Evolutionary conservation across 371 early-diverging fungal genomes (phyloP).

Genomic region (Mucor racemosus): DNA sequence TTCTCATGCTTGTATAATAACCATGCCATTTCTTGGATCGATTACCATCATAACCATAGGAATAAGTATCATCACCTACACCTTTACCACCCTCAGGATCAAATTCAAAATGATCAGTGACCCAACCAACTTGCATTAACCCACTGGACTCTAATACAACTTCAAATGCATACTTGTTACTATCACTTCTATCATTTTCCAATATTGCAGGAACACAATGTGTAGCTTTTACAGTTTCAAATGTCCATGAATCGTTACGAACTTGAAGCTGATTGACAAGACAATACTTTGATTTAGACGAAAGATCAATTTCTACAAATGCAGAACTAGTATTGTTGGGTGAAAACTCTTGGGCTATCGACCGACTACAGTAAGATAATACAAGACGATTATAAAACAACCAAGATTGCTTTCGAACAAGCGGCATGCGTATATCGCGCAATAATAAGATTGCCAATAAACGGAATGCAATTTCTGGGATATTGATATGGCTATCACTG

Average conservation of each 20-base stretch:
- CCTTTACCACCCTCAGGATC: conserved; percentile 77
- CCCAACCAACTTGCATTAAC: conserved; percentile 81
- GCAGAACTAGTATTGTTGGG: conserved; percentile 9
- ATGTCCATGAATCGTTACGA: conserved; percentile 69
- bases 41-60: conserved; percentile 75
- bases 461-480: conserved; percentile 33
- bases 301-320: conserved; percentile 43
- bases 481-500: not conserved
- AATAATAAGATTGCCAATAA: conserved; percentile 35
- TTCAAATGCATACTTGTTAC: conserved; percentile 65
- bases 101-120: conserved; percentile 47
- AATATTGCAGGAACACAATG: conserved; percentile 33
- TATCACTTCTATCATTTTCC: not conserved
- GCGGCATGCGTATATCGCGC: conserved; percentile 27
- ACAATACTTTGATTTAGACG: conserved; percentile 38
- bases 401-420: conserved; percentile 29
- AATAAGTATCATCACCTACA: conserved; percentile 71
- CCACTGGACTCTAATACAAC: conserved; percentile 61
- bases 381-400: conserved; percentile 44
- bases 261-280: conserved; percentile 41
- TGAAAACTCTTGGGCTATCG: not conserved
- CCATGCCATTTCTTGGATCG: conserved; percentile 78
- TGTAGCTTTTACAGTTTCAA: conserved; percentile 65
- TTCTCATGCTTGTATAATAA: conserved; percentile 20
- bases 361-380: conserved; percentile 34